Conservation (phyloP, 192 early-diverging fungal genomes). For the Podila epicladia region DNA sequence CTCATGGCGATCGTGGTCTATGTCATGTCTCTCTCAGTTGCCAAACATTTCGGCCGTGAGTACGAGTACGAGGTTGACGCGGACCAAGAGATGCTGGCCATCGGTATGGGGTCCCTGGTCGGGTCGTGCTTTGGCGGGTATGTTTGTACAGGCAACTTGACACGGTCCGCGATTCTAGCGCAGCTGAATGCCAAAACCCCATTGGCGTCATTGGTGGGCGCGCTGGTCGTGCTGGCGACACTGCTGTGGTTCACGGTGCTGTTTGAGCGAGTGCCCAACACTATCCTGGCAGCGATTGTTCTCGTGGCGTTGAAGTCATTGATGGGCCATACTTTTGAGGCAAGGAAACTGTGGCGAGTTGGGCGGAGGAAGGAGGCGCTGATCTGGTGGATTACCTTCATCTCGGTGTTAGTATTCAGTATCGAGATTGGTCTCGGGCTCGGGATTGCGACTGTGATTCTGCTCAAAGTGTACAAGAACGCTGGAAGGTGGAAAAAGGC, state of each 20-base stretch:
- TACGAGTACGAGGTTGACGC: slow-evolving; percentile 48
- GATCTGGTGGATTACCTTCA: slow-evolving; percentile 48
- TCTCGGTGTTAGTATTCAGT: slow-evolving; percentile 33
- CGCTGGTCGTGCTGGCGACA: slow-evolving; percentile 33
- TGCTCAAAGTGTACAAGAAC: slow-evolving; percentile 39
- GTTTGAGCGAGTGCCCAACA: slow-evolving; percentile 45
- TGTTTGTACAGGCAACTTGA: slow-evolving; percentile 41
- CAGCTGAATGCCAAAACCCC: slow-evolving; percentile 40
- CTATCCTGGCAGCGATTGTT: slow-evolving; percentile 47
- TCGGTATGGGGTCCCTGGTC: slow-evolving; percentile 37
- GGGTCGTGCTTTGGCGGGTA: slow-evolving; percentile 51
- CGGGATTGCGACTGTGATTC: slow-evolving; percentile 22
- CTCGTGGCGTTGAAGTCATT: slow-evolving; percentile 34
- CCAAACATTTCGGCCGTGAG: slow-evolving; percentile 43
- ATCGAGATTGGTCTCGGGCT: slow-evolving; percentile 43
- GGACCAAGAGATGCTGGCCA: slow-evolving; percentile 52
- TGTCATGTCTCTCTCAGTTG: slow-evolving; percentile 51
- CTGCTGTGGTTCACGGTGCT: slow-evolving; percentile 43
- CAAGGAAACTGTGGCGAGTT: slow-evolving; percentile 31
- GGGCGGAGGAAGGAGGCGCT: slow-evolving; percentile 40
- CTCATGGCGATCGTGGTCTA: slow-evolving; percentile 48
- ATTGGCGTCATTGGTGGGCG: slow-evolving; percentile 32
- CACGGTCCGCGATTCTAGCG: slow-evolving; percentile 33
- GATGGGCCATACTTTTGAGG: slow-evolving; percentile 31
- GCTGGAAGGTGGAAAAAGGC: slow-evolving; percentile 13